Evolutionary conservation across 768 basidiomycete genomes (phyloP), one percentile per base, ranked within the genome.

Genomic region (Boletus pseudopeckii): DNA sequence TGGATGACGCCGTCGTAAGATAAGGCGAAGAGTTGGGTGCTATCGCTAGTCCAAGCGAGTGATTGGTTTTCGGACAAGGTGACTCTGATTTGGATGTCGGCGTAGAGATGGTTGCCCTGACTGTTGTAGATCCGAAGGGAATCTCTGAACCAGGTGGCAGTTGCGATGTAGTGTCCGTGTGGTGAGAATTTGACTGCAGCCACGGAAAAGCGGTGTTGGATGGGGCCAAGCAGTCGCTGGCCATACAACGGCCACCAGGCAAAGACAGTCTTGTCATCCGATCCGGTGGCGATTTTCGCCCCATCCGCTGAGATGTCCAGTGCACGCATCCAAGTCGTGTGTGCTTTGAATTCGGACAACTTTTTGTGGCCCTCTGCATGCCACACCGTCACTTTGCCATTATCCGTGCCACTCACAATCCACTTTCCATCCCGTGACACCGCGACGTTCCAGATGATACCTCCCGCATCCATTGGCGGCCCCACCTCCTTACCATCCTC

Each of bases 151-250:
- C 50, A 61, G 13, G 48, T 47, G 4, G 54, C 55, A 2, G 52
- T 57, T 10, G 60, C 60, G 13, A 61, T n/a, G 10, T 37, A 13
- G 3, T 30, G 22, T 15, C 55, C 59, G 30, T 61, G 17, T 0
- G 1, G 24, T 1, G 60, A 61, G 52, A 46, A 61, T 7, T 57
- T 61, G 34, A 61, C 52, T 13, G 24, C 46, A 1, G 43, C 52
- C 43, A 60, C n/a, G 10, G 17, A 22, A 22, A 3, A 15, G 10
- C 22, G 24, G 8, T 46, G 59, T 14, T 46, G 34, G 46, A 36
- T 46, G 0, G 24, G 24, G 4, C 4, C 24, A 4, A 3, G 37
- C 28, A 15, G 46, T 20, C 57, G 30, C 30, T 11, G 10, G 30
- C 3, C 10, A 32, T 0, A 1, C 5, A 4, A 1, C 2, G 10